Percentiles rank a stretch among this genome's conserved stretches.
Conservation (phyloP, 257 asterid species). For the Solanum appendiculatum region DNA sequence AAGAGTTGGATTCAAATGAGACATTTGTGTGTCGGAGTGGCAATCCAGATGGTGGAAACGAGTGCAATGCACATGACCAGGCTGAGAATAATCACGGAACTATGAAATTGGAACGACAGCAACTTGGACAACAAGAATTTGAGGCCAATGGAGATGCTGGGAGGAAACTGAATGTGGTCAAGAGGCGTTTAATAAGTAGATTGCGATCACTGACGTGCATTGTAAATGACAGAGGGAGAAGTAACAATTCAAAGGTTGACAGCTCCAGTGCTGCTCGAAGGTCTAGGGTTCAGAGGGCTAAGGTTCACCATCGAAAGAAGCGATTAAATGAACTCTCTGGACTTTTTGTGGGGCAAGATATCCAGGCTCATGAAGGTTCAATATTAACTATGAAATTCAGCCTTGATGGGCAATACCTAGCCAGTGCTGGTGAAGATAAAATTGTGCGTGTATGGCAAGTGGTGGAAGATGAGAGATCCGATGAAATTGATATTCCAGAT, state of each 20-base stretch:
- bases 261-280: conserved; percentile 9
- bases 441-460: conserved; percentile 70
- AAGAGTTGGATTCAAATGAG: conserved; percentile 18
- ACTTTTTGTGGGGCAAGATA: conserved; percentile 61
- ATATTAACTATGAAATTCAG: conserved; percentile 85
- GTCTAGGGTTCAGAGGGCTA: conserved; percentile 35
- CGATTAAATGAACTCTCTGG: conserved; percentile 72
- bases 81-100: conserved; percentile 2
- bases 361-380: conserved; percentile 80
- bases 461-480: conserved; percentile 66
- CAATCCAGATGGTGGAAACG: conserved; percentile 16
- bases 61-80: conserved; percentile 4
- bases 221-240: conserved; percentile 15
- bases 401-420: conserved; percentile 62
- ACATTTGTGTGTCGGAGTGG: conserved; percentile 12
- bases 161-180: conserved; percentile 22
- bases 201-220: conserved; percentile 51
- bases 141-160: conserved; percentile 16
- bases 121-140: conserved; percentile 14
- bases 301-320: conserved; percentile 47
- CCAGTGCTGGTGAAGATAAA: conserved; percentile 86
- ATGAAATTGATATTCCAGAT: conserved; percentile 43
- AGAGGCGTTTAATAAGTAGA: conserved; percentile 41
- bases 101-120: conserved; percentile 3
- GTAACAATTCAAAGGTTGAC: conserved; percentile 9